Evolutionary conservation across 345 rosid species (phyloP).

Genomic region (Heritiera littoralis): DNA sequence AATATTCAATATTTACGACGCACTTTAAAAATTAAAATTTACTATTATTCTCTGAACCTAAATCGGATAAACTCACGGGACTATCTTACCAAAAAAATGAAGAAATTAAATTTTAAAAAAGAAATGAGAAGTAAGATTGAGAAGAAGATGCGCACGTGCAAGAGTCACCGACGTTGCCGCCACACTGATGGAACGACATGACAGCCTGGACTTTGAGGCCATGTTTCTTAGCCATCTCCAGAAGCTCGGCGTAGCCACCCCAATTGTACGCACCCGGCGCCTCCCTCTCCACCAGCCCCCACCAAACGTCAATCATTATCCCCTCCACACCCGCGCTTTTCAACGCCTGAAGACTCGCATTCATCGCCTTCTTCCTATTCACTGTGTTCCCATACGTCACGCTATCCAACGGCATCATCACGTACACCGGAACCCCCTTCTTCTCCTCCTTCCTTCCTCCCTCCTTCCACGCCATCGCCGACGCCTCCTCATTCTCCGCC

Average conservation of each 20-base stretch:
- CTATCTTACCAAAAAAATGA: neutral
- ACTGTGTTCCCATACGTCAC: conserved; percentile 76
- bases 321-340: conserved; percentile 98
- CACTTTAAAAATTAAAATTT: neutral
- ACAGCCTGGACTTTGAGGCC: conserved; percentile 98
- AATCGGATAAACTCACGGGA: neutral
- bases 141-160: conserved; percentile 54
- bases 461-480: conserved; percentile 31
- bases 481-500: conserved; percentile 27
- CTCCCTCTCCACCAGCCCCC: conserved; percentile 93
- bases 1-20: too few species aligned
- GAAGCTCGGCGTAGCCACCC: conserved; percentile 84
- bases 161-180: conserved; percentile 98
- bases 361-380: conserved; percentile 91
- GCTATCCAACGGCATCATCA: conserved; percentile 99
- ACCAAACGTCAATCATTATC: conserved; percentile 97
- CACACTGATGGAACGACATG: conserved; percentile 98
- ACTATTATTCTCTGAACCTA: neutral
- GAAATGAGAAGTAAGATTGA: neutral
- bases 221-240: conserved; percentile 81
- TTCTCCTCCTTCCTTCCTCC: conserved; percentile 32
- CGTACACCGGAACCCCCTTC: conserved; percentile 85
- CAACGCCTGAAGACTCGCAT: conserved; percentile 89
- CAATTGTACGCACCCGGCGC: conserved; percentile 78
- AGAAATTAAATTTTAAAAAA: neutral